Evolutionary conservation across 805 yeast species (phyloP), one percentile per base, ranked within the genome.

Genomic region (Cyberlindnera samutprakarnensis): DNA sequence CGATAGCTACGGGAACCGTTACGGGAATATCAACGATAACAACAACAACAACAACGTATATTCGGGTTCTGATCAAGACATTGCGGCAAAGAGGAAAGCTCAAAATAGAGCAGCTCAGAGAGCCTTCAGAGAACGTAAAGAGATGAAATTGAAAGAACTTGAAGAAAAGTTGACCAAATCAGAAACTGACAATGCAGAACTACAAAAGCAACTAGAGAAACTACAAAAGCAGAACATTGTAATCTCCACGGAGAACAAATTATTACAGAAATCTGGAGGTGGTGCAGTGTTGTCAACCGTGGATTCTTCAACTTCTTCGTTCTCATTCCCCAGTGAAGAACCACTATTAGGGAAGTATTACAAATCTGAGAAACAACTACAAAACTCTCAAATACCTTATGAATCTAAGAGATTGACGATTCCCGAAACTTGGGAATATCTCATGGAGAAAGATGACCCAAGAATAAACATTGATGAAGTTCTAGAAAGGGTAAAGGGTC

Each of bases 71-170:
- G 47, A 63, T 31, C 57, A 59, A 25, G 70, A 75, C 38, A 45
- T 72, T 6, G 66, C 66, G 14, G 60, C 68, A 41, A 75, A 73
- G 52, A 68, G 83, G 32, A 81, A 76, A 49, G 86, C 85, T 3
- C 92, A 80, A 52, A 83, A 84, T 51, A 64, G 94, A 47, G 88
- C 88, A 9, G 94, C 94, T 1, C 95, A 85, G 57, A 64, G 87
- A 43, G 94, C 94, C 3, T 85, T 82, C 56, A 63, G 94, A 39
- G 88, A 83, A 54, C 72, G 94, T 30, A 82, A 80, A 53, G 92
- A 82, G 53, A 72, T 73, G 31, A 75, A 70, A 44, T 56, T 81
- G 39, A 78, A 77, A 50, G 87, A 79, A 44, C 62, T 85, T 26
- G 78, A 80, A 42, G 57, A 57, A 4, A 75, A 75, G 51, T 57